These are phyloP conservation scores for Cutaneotrichosporon curvatum DNA, from an alignment of 1,284 basidiomycete genomes.

Conservation along the genomic window DNA sequence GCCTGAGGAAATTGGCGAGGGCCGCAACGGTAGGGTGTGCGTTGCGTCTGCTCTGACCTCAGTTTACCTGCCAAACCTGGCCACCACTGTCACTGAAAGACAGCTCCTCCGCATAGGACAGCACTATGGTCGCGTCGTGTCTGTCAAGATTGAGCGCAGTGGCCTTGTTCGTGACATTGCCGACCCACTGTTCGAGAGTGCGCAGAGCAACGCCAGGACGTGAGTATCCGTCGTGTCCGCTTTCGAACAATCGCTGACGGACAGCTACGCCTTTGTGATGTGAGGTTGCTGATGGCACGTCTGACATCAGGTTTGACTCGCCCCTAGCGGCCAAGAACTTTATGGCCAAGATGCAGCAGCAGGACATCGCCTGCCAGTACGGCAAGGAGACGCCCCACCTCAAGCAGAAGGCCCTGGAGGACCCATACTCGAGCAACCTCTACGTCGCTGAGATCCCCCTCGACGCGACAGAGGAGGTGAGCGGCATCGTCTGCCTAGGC, in stretches of 20 bases:
- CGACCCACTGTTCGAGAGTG: no score
- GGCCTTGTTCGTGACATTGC: no score
- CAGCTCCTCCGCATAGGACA: constrained; percentile 19
- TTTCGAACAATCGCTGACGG: neutral
- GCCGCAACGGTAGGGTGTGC: constrained; percentile 32
- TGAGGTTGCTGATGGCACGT: constrained; percentile 5
- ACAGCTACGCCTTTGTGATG: constrained; percentile 33
- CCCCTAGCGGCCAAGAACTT: constrained; percentile 22
- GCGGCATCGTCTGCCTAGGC: neutral
- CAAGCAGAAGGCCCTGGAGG: constrained; percentile 32
- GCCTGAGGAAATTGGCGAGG: constrained; percentile 13
- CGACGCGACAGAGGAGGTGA: constrained; percentile 23
- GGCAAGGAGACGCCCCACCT: constrained; percentile 38
- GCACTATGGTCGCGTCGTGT: constrained; percentile 27
- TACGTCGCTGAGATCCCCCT: constrained; percentile 36
- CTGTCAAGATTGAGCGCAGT: constrained; percentile 17
- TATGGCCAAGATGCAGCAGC: constrained; percentile 16
- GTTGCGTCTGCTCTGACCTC: neutral
- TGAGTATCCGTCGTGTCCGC: neutral
- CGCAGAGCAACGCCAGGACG: constrained; percentile 1
- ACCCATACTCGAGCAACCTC: constrained; percentile 34
- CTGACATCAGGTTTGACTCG: constrained; percentile 25
- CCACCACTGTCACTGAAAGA: constrained; percentile 14
- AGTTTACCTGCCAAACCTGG: constrained; percentile 31
- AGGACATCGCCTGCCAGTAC: constrained; percentile 21